Percentiles rank a stretch among this genome's conserved stretches.
Conservation (phyloP, 371 early-diverging fungal genomes). For the Apophysomyces ossiformis region DNA sequence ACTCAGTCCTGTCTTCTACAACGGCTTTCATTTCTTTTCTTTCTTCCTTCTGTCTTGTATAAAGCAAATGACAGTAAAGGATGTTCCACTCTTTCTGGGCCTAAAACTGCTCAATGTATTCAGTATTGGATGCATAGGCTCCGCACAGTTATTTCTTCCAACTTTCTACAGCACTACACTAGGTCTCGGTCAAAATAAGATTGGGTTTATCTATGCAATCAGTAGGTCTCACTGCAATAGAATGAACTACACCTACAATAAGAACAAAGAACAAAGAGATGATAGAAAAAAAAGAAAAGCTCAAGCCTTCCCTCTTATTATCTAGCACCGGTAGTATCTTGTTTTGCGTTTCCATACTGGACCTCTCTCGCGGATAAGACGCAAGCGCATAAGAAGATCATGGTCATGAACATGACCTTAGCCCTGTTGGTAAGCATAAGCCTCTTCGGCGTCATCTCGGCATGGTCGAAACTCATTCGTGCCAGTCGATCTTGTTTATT, state of each 20-base stretch:
- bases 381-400: conserved; percentile 31
- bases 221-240: conserved; percentile 21
- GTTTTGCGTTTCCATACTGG: conserved; percentile 44
- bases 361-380: conserved; percentile 34
- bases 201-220: conserved; percentile 42
- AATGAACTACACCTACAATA: neutral
- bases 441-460: neutral
- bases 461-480: neutral
- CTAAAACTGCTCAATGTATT: conserved; percentile 41
- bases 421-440: conserved; percentile 27
- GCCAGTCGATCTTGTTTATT: conserved; percentile 34
- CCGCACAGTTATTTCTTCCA: conserved; percentile 42
- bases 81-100: conserved; percentile 28
- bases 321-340: conserved; percentile 45
- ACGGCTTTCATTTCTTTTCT: conserved; percentile 7
- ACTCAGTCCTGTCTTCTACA: neutral
- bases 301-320: neutral
- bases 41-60: conserved; percentile 1
- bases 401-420: conserved; percentile 39
- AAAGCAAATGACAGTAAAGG: neutral
- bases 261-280: neutral
- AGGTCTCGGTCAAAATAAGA: conserved; percentile 37
- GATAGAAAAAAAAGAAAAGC: neutral
- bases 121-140: conserved; percentile 42
- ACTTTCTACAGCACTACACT: conserved; percentile 39